These are phyloP conservation scores for Choiromyces venosus DNA, from an alignment of 495 filamentous ascomycete genomes.

Conservation along the genomic window DNA sequence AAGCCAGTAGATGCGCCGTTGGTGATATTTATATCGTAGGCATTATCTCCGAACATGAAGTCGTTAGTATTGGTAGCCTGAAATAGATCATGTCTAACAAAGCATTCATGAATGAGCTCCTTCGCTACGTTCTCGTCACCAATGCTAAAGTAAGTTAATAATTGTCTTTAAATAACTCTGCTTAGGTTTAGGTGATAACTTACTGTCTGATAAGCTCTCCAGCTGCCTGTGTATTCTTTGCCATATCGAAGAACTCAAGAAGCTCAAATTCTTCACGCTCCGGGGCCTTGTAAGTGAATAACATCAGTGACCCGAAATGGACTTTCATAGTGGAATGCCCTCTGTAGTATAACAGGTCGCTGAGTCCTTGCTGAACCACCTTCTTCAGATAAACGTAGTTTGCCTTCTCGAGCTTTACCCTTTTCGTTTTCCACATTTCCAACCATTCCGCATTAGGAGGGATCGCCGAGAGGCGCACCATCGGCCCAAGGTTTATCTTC, in stretches of 20 bases:
- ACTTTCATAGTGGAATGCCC: conserved; percentile 35
- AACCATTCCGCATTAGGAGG: conserved; percentile 24
- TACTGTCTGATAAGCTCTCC: conserved; percentile 38
- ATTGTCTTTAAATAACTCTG: background rate
- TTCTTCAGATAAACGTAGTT: conserved; percentile 30
- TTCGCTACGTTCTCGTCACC: conserved; percentile 30
- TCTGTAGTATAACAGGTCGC: conserved; percentile 35
- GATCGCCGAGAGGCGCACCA: conserved; percentile 17
- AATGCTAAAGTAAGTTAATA: conserved; percentile 23
- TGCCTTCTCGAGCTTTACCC: conserved; percentile 17
- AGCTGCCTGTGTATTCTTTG: conserved; percentile 21
- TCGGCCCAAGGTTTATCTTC: conserved; percentile 11
- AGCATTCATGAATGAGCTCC: conserved; percentile 33
- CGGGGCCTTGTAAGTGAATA: conserved; percentile 30
- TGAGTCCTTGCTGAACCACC: conserved; percentile 24
- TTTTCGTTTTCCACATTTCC: conserved; percentile 19
- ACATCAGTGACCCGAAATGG: conserved; percentile 37
- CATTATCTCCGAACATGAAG: conserved; percentile 24
- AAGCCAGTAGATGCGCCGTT: background rate
- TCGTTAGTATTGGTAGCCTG: conserved; percentile 28
- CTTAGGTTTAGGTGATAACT: background rate
- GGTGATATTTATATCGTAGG: conserved; percentile 10
- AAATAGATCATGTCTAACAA: conserved; percentile 30
- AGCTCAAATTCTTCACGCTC: conserved; percentile 14
- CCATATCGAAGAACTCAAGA: conserved; percentile 23